Evolutionary conservation across 257 asterid species (phyloP).

Genomic region (Orobanche coerulescens): DNA sequence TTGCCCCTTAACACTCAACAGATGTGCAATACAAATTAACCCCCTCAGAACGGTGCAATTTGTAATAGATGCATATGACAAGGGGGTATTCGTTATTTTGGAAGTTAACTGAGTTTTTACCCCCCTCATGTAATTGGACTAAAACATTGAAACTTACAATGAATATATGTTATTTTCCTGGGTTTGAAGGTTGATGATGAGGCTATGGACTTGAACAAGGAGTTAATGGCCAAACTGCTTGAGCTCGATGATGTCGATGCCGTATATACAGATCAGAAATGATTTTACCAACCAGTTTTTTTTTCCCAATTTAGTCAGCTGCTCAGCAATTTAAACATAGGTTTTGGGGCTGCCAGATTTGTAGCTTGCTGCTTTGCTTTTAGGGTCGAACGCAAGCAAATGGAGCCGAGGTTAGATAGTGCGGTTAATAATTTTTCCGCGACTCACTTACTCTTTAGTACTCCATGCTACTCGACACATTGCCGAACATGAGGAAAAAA

Average conservation of each 20-base stretch:
- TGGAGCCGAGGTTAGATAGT: not conserved
- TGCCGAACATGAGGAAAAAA: not conserved
- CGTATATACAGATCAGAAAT: slow-evolving; percentile 77
- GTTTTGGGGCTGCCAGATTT: slow-evolving; percentile 16
- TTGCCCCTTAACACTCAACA: too few relatives aligned
- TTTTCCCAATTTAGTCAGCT: not conserved
- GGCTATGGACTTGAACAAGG: slow-evolving; percentile 92
- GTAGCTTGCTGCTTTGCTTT: not conserved
- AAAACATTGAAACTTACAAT: too few relatives aligned
- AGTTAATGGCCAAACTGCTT: slow-evolving; percentile 60
- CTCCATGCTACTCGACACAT: not conserved
- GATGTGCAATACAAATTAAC: too few relatives aligned
- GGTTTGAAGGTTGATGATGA: slow-evolving; percentile 87
- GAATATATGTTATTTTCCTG: too few relatives aligned
- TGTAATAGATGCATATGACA: not conserved
- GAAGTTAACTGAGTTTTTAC: too few relatives aligned
- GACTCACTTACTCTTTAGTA: not conserved
- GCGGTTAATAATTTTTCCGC: not conserved
- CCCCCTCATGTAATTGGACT: too few relatives aligned
- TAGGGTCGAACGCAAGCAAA: not conserved
- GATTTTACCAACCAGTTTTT: slow-evolving; percentile 4
- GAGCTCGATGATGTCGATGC: slow-evolving; percentile 95
- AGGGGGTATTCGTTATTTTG: too few relatives aligned
- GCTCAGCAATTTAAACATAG: slow-evolving; percentile 9
- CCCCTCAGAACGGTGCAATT: too few relatives aligned